Evolutionary conservation across 345 rosid species (phyloP), one percentile per base, ranked within the genome.

Genomic region (Eucalyptus sideroxylon): DNA sequence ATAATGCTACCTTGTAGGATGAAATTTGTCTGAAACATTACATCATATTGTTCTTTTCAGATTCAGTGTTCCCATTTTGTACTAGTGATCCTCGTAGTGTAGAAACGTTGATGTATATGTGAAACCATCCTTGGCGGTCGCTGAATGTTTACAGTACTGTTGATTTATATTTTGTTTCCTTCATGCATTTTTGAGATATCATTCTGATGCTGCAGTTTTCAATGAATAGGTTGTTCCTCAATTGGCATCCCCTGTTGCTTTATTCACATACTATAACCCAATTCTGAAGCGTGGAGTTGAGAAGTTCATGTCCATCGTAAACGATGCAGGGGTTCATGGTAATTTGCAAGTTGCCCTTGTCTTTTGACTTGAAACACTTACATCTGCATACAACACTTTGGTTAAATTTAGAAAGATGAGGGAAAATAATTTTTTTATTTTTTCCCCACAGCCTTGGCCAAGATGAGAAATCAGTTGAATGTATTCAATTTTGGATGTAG

Each of bases 191-290:
- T 72, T 72, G 13, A 37, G 82, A 72, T 72, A 8, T 16, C 6
- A 42, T 37, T 72, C 45, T 72, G 45, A 72, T 72, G 45, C 82
- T 72, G 82, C 45, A 37, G 14, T 72, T 72, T 72, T 17, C 9
- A 19, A 72, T 72, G 26, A 72, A 72, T 93, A 97, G 99, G 98
- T 98, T 89, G 92, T 95, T 89, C 99, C 99, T 40, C 93, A 95
- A 89, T 83, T 98, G 88, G 93, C 99, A 81, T 96, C 97, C 90
- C 99, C 99, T 47, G 72, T 97, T 95, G 99, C 98, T 67, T 91
- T 98, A 91, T 97, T 98, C 92, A 94, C 99, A 27, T 98, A 98
- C 91, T 98, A 96, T 94, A 98, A 98, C 91, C 99, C 99, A 15
- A 97, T 98, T 89, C 92, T 98, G 50, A 94, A 96, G 92, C 95